These are phyloP conservation scores for Naganishia vaughanmartiniae DNA, from an alignment of 768 basidiomycete genomes.

Conservation along the genomic window DNA sequence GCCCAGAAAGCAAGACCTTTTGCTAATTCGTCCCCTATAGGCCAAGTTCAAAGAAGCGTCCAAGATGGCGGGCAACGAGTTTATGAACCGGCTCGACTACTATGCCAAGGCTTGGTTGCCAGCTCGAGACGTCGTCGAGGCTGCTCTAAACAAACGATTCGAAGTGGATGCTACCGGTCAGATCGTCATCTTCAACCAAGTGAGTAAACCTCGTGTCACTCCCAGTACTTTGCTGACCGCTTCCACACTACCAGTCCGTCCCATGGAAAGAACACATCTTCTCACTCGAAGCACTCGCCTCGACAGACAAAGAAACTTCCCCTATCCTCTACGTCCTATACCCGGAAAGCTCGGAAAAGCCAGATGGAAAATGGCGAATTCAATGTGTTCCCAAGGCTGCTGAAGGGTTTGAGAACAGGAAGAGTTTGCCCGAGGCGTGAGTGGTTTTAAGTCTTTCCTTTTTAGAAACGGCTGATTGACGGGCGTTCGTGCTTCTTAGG, in stretches of 20 bases:
- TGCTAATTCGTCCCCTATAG: slow-evolving; percentile 52
- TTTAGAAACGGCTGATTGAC: too few species aligned
- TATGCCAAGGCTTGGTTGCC: slow-evolving; percentile 89
- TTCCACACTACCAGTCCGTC: slow-evolving; percentile 34
- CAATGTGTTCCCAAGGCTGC: slow-evolving; percentile 82
- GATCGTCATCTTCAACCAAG: slow-evolving; percentile 69
- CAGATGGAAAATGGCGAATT: slow-evolving; percentile 69
- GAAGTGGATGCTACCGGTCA: slow-evolving; percentile 68
- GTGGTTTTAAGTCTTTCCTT: slow-evolving; percentile 27
- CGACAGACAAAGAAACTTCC: slow-evolving; percentile 50
- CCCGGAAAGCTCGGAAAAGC: slow-evolving; percentile 66
- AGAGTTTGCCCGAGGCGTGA: slow-evolving; percentile 76
- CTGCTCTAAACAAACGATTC: slow-evolving; percentile 61
- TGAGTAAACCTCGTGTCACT: slow-evolving; percentile 54
- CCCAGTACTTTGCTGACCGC: slow-evolving; percentile 13
- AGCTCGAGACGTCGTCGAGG: slow-evolving; percentile 73
- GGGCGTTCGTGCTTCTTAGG: slow-evolving; percentile 32
- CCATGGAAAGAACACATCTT: slow-evolving; percentile 80
- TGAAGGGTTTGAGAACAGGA: slow-evolving; percentile 84
- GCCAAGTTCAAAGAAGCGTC: slow-evolving; percentile 75
- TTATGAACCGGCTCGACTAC: slow-evolving; percentile 72
- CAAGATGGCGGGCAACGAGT: slow-evolving; percentile 76
- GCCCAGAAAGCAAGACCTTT: neutral
- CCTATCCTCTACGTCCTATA: slow-evolving; percentile 79
- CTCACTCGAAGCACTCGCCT: slow-evolving; percentile 68